A percentile compares a stretch with the other conserved stretches of the same genome.
These are phyloP conservation scores for Ceratonia siliqua DNA, from an alignment of 306 rosid genomes.

Conservation along the genomic window DNA sequence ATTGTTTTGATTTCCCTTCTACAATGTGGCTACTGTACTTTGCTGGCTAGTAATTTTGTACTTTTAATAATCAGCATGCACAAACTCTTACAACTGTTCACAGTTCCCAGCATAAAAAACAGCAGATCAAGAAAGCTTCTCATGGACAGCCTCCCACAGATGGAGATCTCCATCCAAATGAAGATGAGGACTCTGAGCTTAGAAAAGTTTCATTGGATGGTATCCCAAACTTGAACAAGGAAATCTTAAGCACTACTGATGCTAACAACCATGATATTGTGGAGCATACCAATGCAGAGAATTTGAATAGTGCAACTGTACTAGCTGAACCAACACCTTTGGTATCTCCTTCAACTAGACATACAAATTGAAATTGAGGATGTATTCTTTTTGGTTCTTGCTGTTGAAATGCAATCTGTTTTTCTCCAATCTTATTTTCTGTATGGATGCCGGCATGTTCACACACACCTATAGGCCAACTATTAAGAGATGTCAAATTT, in stretches of 20 bases:
- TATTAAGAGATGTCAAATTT: background rate
- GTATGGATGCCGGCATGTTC: constrained; percentile 14
- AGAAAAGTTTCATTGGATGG: constrained; percentile 34
- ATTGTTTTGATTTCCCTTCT: background rate
- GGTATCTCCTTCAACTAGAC: constrained; percentile 45
- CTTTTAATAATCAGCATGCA: background rate
- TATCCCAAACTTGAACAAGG: constrained; percentile 40
- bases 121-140: constrained; percentile 59
- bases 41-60: constrained; percentile 5
- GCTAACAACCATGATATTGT: constrained; percentile 11
- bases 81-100: constrained; percentile 18
- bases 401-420: background rate
- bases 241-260: constrained; percentile 37
- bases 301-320: constrained; percentile 29
- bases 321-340: constrained; percentile 39
- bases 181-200: constrained; percentile 46
- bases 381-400: background rate
- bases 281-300: constrained; percentile 34
- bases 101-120: constrained; percentile 68
- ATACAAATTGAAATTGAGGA: background rate
- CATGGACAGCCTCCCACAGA: constrained; percentile 41
- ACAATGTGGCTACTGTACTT: background rate
- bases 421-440: background rate
- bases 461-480: background rate
- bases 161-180: constrained; percentile 46